Conservation (phyloP, 2,329 filamentous ascomycete species). For the Penicillium corylophilum region DNA sequence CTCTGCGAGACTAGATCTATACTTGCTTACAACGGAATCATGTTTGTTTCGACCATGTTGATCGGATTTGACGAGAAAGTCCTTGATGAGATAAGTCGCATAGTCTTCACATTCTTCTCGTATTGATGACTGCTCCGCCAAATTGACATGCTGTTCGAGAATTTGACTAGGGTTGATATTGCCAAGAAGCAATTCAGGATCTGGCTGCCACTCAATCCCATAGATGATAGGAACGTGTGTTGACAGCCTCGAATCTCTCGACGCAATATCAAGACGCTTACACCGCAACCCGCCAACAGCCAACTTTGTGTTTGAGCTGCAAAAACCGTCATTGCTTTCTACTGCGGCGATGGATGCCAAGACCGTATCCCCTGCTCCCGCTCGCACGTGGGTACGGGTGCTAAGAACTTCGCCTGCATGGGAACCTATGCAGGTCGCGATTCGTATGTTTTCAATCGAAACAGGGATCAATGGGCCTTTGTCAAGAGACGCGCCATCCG, state of each 20-base stretch:
- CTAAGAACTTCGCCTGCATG: constrained; percentile 10
- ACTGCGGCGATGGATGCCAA: constrained; percentile 15
- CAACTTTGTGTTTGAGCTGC: constrained; percentile 4
- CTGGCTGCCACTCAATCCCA: constrained; percentile 20
- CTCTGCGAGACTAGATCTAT: constrained; percentile 2
- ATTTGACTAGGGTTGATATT: background rate
- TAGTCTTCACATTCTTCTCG: background rate
- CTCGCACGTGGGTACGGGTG: constrained; percentile 10
- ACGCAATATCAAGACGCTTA: constrained; percentile 4
- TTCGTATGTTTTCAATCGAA: constrained; percentile 20
- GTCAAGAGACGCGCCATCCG: constrained; percentile 5
- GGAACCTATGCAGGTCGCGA: constrained; percentile 8
- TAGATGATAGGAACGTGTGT: constrained; percentile 12
- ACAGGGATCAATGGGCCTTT: constrained; percentile 22
- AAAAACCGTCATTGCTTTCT: background rate
- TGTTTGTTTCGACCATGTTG: background rate
- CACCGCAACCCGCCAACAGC: constrained; percentile 17
- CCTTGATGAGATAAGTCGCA: constrained; percentile 2
- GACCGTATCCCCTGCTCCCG: background rate
- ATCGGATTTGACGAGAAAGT: background rate
- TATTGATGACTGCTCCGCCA: background rate
- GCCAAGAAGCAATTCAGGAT: constrained; percentile 14
- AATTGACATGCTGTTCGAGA: background rate
- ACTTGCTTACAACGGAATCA: constrained; percentile 2
- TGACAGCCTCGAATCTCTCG: background rate